These are phyloP conservation scores for Sphaerulina vaccinii DNA, from an alignment of 2,329 filamentous ascomycete genomes.

Conservation along the genomic window DNA sequence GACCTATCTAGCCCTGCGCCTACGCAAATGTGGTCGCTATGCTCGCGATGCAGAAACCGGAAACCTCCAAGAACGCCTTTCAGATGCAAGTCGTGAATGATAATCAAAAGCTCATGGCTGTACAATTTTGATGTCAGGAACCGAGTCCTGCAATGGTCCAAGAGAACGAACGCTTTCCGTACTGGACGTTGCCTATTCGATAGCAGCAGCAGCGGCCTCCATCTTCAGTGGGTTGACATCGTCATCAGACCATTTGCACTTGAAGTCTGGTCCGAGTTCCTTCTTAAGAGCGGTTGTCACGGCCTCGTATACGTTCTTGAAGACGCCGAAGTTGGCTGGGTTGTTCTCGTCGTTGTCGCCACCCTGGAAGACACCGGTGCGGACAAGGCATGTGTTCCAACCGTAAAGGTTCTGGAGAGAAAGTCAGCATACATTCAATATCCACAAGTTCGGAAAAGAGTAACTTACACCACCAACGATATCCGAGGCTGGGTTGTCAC, in stretches of 20 bases:
- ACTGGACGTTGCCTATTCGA: too few relatives aligned
- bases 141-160: too few relatives aligned
- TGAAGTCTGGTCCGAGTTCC: conserved; percentile 71
- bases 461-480: conserved; percentile 61
- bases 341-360: conserved; percentile 74
- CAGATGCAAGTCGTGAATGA: background rate
- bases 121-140: too few relatives aligned
- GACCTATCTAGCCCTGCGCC: conserved; percentile 5
- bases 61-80: conserved; percentile 2
- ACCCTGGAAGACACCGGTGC: conserved; percentile 76
- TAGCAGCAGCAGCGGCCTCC: conserved; percentile 25
- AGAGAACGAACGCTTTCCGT: too few relatives aligned
- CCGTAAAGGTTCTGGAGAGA: conserved; percentile 65
- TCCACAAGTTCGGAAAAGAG: background rate
- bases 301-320: conserved; percentile 69
- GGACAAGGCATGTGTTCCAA: conserved; percentile 77
- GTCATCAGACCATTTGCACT: conserved; percentile 67
- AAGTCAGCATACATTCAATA: conserved; percentile 5
- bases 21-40: conserved; percentile 4
- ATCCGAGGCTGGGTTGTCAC: conserved; percentile 72
- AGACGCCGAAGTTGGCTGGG: conserved; percentile 74
- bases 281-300: conserved; percentile 66
- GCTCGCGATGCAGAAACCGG: background rate
- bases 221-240: conserved; percentile 65
- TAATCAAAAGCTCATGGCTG: too few relatives aligned